phyloP scores from a whole-genome alignment of 2,329 filamentous ascomycete species.

The Aspergillus quadricinctus region DNA sequence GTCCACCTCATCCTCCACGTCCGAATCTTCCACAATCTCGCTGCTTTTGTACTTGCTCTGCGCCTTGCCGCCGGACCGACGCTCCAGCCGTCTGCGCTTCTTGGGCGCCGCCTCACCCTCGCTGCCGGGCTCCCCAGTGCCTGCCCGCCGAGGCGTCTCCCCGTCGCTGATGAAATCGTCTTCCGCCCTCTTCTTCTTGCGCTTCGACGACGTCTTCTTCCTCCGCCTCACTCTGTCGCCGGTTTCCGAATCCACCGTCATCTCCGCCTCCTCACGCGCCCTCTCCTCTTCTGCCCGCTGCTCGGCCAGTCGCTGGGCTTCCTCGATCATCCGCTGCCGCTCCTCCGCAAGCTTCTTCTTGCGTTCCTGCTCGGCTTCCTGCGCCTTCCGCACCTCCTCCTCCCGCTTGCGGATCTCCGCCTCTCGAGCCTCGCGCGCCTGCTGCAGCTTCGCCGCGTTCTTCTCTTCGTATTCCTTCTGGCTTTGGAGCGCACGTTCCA shows the following conservation, averaged over 20 bases:
- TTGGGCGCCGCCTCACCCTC: slow-evolving; percentile 41
- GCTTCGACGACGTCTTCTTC: slow-evolving; percentile 50
- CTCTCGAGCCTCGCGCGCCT: slow-evolving; percentile 74
- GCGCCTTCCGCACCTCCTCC: slow-evolving; percentile 64
- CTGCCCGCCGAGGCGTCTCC: slow-evolving; percentile 22
- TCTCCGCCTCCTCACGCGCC: slow-evolving; percentile 66
- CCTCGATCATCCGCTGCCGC: slow-evolving; percentile 72
- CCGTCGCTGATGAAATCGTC: slow-evolving; percentile 29
- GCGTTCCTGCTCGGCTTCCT: slow-evolving; percentile 67
- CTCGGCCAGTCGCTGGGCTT: slow-evolving; percentile 68
- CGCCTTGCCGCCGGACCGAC: slow-evolving; percentile 43
- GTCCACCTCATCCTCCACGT: slow-evolving; percentile 47
- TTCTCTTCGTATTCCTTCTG: slow-evolving; percentile 91
- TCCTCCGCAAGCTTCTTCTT: slow-evolving; percentile 83
- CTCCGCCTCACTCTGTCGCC: slow-evolving; percentile 77
- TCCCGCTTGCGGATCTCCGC: slow-evolving; percentile 74
- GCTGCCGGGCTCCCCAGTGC: slow-evolving; percentile 30
- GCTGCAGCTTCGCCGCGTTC: slow-evolving; percentile 81
- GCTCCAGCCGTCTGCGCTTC: slow-evolving; percentile 59
- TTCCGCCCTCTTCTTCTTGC: slow-evolving; percentile 57
- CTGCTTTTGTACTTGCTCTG: slow-evolving; percentile 75
- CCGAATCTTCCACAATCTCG: slow-evolving; percentile 76
- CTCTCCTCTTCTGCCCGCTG: slow-evolving; percentile 67
- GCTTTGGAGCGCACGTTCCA: slow-evolving; percentile 76
- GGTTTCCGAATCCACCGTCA: slow-evolving; percentile 76